Percentiles rank a stretch among this genome's conserved stretches.
Conservation (phyloP, 169 alveolate genomes). For the Plasmodium vinckei region DNA sequence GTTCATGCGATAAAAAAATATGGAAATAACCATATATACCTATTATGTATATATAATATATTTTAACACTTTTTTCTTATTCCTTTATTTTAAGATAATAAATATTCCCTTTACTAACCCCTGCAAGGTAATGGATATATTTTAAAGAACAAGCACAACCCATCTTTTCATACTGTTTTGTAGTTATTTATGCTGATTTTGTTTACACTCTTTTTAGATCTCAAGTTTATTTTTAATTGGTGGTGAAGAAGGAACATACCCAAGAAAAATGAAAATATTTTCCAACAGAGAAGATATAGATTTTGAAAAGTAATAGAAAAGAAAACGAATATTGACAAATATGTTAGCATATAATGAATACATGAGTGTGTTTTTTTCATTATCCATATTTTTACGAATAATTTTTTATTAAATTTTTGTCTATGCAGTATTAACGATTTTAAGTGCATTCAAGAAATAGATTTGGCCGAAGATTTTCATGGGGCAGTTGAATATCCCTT, state of each 20-base stretch:
- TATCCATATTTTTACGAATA: not conserved
- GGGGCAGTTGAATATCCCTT: slow-evolving; percentile 86
- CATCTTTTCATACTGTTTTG: not conserved
- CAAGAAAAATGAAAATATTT: slow-evolving; percentile 80
- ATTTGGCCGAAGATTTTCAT: slow-evolving; percentile 83
- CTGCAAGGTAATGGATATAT: slow-evolving; percentile 77
- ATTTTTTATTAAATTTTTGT: not conserved
- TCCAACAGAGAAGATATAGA: slow-evolving; percentile 84
- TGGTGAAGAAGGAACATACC: slow-evolving; percentile 85
- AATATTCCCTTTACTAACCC: slow-evolving; percentile 84
- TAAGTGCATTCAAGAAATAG: slow-evolving; percentile 82
- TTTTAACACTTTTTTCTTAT: slow-evolving; percentile 10
- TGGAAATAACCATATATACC: not conserved
- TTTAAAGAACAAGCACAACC: not conserved
- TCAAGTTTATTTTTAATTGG: slow-evolving; percentile 83
- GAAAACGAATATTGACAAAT: not conserved
- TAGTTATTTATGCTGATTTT: not conserved
- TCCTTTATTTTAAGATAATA: slow-evolving; percentile 74
- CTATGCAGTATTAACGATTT: slow-evolving; percentile 78
- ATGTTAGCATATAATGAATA: not conserved
- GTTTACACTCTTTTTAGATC: slow-evolving; percentile 62
- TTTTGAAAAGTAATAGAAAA: slow-evolving; percentile 76
- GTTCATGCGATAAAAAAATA: slow-evolving; percentile 1
- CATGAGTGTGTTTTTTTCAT: not conserved
- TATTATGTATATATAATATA: not conserved